Base-by-base conservation (phyloP, 176 grass and related monocot genomes). In the Phoenix dactylifera region DNA sequence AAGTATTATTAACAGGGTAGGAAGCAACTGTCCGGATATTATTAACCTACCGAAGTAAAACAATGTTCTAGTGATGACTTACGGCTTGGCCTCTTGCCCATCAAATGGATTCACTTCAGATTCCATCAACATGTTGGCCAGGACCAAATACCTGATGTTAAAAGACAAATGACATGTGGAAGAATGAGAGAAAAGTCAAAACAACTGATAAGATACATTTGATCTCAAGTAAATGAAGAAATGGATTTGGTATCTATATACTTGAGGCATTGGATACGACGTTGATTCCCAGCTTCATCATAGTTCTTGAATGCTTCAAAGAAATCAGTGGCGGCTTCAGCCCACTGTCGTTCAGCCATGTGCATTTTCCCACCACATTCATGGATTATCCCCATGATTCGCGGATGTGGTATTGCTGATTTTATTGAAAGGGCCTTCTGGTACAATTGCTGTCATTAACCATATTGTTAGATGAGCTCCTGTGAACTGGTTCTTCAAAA, bases 301-400 rank as follows among this genome's bases (percentile, higher is more conserved):
- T 98, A 98, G 55, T 98, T 98, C 72, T 98, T 98, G 76, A 98
- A 98, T 72, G 93, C 93, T 74, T 98, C 93, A 64, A 98, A 98
- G 82, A 98, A 98, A 83, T 97, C 93, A 26, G 93, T 98, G 3
- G 93, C 93, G 60, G 93, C 87, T 18, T 92, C 87, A 7, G 73
- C 81, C 93, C 93, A 98, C 54, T 88, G 84, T 24, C 93, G 85
- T 76, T 97, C 93, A 75, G 93, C 87, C 93, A 98, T 98, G 65
- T 98, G 93, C 93, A 98, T 98, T 83, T 98, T 98, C 52, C 93
- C 93, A 68, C 93, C 93, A 73, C 93, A 98, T 83, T 98, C 93
- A 77, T 89, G 93, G 69, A 98, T 98, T 75, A 98, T 98, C 59
- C 93, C 93, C 93, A 98, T 98, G 59, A 98, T 98, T 92, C 93